Conservation (phyloP, 2,329 filamentous ascomycete genomes). For the Calonectria pseudoturangicola region DNA sequence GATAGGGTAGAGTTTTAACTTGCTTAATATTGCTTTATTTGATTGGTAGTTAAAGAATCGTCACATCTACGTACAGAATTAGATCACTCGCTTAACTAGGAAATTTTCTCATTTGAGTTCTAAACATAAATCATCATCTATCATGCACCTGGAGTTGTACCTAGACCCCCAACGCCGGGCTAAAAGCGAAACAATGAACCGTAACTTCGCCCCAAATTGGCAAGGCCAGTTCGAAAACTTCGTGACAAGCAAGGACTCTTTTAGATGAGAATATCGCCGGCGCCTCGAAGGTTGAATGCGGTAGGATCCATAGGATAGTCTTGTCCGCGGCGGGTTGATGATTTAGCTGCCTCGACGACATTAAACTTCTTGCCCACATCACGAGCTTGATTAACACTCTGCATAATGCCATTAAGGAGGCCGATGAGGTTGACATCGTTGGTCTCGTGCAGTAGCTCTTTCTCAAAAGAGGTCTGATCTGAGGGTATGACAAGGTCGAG, state of each 20-base stretch:
- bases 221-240: background rate
- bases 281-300: constrained; percentile 52
- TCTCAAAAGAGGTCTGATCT: constrained; percentile 77
- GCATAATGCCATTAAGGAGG: constrained; percentile 84
- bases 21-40: background rate
- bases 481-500: constrained; percentile 87
- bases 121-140: constrained; percentile 41
- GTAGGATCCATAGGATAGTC: constrained; percentile 50
- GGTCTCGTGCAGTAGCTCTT: constrained; percentile 83
- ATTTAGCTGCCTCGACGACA: constrained; percentile 69
- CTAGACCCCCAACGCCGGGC: constrained; percentile 54
- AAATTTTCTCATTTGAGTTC: background rate
- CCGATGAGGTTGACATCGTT: constrained; percentile 89
- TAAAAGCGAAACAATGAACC: constrained; percentile 44
- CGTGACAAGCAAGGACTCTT: background rate
- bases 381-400: constrained; percentile 81
- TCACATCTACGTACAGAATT: background rate
- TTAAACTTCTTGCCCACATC: constrained; percentile 85
- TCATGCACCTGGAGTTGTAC: constrained; percentile 30
- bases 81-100: background rate
- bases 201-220: constrained; percentile 14
- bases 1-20: background rate
- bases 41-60: background rate
- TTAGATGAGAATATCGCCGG: constrained; percentile 59
- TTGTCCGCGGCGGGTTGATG: constrained; percentile 47